phyloP scores from a whole-genome alignment of 768 basidiomycete species.

The Cubamyces lactineus region DNA sequence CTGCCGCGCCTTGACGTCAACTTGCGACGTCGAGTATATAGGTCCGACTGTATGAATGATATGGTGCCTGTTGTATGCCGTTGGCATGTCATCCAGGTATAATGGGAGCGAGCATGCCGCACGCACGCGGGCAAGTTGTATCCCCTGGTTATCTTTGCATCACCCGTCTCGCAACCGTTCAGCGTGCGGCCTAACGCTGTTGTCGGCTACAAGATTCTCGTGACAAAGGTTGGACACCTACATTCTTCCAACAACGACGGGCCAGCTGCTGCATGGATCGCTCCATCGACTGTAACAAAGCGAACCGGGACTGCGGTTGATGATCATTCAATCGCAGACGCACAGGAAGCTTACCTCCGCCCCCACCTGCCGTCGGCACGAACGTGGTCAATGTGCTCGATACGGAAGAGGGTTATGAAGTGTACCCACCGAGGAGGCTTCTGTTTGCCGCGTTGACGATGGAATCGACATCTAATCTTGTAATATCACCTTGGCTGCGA shows the following conservation, averaged over 20 bases:
- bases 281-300: slow-evolving; percentile 66
- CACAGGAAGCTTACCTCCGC: slow-evolving; percentile 58
- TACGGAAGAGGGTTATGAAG: slow-evolving; percentile 5
- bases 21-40: slow-evolving; percentile 50
- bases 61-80: slow-evolving; percentile 49
- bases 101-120: neutral
- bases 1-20: slow-evolving; percentile 50
- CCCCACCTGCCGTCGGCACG: slow-evolving; percentile 56
- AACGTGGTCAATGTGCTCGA: slow-evolving; percentile 7
- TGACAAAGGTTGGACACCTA: slow-evolving; percentile 35
- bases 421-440: slow-evolving; percentile 60
- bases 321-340: neutral
- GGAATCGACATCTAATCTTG: slow-evolving; percentile 65
- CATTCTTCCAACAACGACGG: slow-evolving; percentile 69
- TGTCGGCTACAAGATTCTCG: neutral
- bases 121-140: slow-evolving; percentile 78
- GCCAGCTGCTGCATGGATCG: slow-evolving; percentile 80
- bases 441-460: slow-evolving; percentile 87
- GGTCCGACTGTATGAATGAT: slow-evolving; percentile 87
- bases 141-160: slow-evolving; percentile 79
- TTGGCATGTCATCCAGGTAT: neutral
- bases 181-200: slow-evolving; percentile 55
- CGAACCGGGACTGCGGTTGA: neutral
- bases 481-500: slow-evolving; percentile 78
- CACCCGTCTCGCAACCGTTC: slow-evolving; percentile 70